Conservation (phyloP, 1,284 basidiomycete genomes). For the Pseudozyma flocculosa region DNA sequence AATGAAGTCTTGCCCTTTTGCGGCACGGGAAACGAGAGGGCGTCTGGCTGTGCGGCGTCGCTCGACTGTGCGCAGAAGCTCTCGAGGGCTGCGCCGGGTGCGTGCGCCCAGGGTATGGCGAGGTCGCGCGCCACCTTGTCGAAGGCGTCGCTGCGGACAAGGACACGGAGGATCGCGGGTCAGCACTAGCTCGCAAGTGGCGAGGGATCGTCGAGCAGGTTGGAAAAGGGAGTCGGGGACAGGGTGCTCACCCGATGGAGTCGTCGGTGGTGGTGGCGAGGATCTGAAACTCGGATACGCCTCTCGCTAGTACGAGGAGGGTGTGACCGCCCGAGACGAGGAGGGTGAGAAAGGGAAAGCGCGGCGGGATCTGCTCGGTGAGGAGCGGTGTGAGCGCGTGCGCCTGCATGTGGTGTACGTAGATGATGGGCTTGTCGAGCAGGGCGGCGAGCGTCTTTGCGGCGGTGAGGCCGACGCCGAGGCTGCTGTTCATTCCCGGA, state of each 20-base stretch:
- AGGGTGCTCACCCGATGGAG: conserved; percentile 48
- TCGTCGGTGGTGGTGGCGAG: conserved; percentile 50
- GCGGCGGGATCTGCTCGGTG: conserved; percentile 27
- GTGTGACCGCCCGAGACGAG: conserved; percentile 56
- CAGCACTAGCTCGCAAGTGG: too few species aligned
- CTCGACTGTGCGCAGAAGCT: conserved; percentile 13
- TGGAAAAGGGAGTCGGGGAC: too few species aligned
- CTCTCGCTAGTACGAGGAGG: conserved; percentile 43
- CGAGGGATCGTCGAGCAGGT: too few species aligned
- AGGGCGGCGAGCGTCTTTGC: conserved; percentile 48
- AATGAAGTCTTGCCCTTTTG: conserved; percentile 37
- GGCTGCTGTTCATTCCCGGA: conserved; percentile 51
- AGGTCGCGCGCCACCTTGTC: conserved; percentile 52
- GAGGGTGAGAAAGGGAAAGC: conserved; percentile 51
- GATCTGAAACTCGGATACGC: conserved; percentile 32
- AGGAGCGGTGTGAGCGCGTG: conserved; percentile 42
- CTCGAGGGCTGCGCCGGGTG: conserved; percentile 51
- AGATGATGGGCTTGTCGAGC: conserved; percentile 43
- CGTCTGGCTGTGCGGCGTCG: neutral
- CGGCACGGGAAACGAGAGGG: conserved; percentile 25
- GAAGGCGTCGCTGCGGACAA: conserved; percentile 35
- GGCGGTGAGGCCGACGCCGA: conserved; percentile 41
- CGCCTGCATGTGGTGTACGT: conserved; percentile 55
- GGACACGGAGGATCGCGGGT: too few species aligned
- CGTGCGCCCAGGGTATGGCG: conserved; percentile 44